A percentile compares a stretch with the other conserved stretches of the same genome.
phyloP scores from a whole-genome alignment of 2,329 filamentous ascomycete genomes.

The Fusarium sp. region DNA sequence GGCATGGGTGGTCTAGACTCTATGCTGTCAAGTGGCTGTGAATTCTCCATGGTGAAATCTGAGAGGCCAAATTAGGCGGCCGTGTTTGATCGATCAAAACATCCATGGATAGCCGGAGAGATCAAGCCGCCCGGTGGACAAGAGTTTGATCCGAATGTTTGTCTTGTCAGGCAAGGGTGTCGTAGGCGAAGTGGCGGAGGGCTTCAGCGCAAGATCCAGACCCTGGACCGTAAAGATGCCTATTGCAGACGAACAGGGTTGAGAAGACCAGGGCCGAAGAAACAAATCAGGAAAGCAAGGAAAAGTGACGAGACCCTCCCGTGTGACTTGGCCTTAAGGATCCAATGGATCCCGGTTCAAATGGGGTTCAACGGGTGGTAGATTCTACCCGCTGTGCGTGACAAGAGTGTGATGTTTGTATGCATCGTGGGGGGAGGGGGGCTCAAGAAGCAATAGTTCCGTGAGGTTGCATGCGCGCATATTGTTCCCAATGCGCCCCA shows the following conservation, averaged over 20 bases:
- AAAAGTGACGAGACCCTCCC: neutral
- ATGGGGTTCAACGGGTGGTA: neutral
- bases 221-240: neutral
- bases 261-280: neutral
- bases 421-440: conserved; percentile 1
- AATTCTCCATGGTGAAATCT: conserved; percentile 8
- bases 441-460: conserved; percentile 5
- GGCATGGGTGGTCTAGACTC: conserved; percentile 2
- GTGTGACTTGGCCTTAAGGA: neutral
- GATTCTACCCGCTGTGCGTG: conserved; percentile 1
- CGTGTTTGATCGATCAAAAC: conserved; percentile 34
- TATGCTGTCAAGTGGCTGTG: neutral
- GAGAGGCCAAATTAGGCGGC: conserved; percentile 13
- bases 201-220: neutral
- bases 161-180: neutral
- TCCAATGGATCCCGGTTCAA: neutral
- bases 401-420: neutral
- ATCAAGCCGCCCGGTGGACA: neutral
- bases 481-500: conserved; percentile 9
- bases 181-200: neutral
- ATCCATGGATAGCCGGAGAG: neutral
- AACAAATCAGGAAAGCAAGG: neutral
- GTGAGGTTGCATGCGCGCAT: conserved; percentile 24
- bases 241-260: neutral
- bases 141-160: neutral